Conservation (phyloP, 108 stramenopile species). For the Aurantiochytrium sp. region DNA sequence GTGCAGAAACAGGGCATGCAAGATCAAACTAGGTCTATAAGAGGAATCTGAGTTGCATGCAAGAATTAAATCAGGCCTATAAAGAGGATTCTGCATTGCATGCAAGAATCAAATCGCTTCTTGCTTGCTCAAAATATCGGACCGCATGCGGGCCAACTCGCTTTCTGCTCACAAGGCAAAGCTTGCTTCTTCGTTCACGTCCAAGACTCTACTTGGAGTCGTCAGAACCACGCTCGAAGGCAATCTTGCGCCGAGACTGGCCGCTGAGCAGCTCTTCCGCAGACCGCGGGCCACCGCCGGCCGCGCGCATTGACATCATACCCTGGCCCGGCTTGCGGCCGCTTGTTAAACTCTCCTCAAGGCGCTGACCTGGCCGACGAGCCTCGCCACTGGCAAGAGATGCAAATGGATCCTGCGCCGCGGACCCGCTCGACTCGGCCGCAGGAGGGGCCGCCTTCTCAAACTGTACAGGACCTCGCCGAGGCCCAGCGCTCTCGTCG, state of each 20-base stretch:
- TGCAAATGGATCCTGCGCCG: background rate
- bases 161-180: too few species aligned
- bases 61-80: too few species aligned
- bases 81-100: too few species aligned
- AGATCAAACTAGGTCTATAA: too few species aligned
- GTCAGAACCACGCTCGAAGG: background rate
- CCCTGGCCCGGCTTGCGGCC: background rate
- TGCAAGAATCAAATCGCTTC: too few species aligned
- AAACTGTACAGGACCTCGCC: slow-evolving; percentile 35
- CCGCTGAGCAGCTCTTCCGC: background rate
- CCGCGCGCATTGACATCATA: background rate
- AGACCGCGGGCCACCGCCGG: background rate
- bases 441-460: background rate
- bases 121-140: too few species aligned
- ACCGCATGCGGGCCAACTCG: too few species aligned
- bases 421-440: too few species aligned
- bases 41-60: too few species aligned
- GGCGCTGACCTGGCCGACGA: background rate
- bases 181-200: too few species aligned
- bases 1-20: too few species aligned
- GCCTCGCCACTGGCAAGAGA: background rate
- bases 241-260: background rate
- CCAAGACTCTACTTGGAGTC: too few species aligned
- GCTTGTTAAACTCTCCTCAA: background rate
- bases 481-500: slow-evolving; percentile 4